Conservation (phyloP, 1,284 basidiomycete species). For the Cystobasidium sp. region DNA sequence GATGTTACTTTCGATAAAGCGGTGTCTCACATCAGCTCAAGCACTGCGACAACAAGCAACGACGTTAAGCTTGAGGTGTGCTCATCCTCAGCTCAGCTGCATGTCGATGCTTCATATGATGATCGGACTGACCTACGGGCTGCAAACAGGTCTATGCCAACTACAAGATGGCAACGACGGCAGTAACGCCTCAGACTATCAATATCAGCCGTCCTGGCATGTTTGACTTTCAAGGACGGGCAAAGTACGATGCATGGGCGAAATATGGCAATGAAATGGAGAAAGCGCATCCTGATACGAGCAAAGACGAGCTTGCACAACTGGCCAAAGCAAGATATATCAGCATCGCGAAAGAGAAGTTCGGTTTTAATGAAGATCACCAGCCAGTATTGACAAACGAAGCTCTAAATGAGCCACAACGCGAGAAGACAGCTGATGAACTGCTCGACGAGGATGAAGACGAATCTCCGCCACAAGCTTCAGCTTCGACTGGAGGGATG, state of each 20-base stretch:
- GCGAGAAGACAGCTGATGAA: slow-evolving; percentile 36
- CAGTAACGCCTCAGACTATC: background rate
- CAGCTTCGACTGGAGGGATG: slow-evolving; percentile 20
- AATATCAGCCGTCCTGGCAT: slow-evolving; percentile 17
- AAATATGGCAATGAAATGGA: slow-evolving; percentile 10
- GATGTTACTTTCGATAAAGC: slow-evolving; percentile 22
- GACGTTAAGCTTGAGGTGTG: slow-evolving; percentile 39
- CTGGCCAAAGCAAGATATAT: slow-evolving; percentile 27
- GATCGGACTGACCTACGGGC: slow-evolving; percentile 12
- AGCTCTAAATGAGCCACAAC: background rate
- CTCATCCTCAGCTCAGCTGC: background rate
- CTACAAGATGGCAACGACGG: slow-evolving; percentile 42
- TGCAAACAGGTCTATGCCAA: slow-evolving; percentile 26
- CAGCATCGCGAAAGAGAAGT: slow-evolving; percentile 15
- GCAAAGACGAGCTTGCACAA: background rate
- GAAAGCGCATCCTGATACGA: background rate
- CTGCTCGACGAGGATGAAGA: slow-evolving; percentile 38
- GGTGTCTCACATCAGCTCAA: slow-evolving; percentile 22
- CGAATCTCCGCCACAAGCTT: background rate
- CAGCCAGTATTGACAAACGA: background rate
- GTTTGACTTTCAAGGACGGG: slow-evolving; percentile 39
- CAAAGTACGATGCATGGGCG: slow-evolving; percentile 39
- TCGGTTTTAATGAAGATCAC: slow-evolving; percentile 11
- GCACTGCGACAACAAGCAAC: slow-evolving; percentile 19
- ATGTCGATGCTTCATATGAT: background rate